Percentiles rank a stretch among this genome's conserved stretches.
phyloP scores from a whole-genome alignment of 176 grass and related monocot genomes.

The Thalia dealbata region DNA sequence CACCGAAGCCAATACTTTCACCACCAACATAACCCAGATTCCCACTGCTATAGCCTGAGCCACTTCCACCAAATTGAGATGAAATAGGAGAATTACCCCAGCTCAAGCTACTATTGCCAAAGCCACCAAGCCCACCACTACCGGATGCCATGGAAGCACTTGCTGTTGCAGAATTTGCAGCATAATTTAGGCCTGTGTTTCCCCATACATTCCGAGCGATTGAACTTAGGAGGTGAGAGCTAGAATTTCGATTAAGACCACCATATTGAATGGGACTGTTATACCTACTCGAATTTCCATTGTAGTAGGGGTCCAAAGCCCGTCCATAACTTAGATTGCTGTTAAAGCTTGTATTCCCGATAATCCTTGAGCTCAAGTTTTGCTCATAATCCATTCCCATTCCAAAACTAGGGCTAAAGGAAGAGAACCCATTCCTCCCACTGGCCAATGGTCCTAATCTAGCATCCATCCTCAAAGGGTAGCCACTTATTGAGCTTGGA shows the following conservation, averaged over 20 bases:
- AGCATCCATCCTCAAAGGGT: constrained; percentile 69
- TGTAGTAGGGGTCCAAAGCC: background rate
- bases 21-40: constrained; percentile 30
- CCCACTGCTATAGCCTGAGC: constrained; percentile 28
- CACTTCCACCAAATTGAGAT: constrained; percentile 33
- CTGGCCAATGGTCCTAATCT: constrained; percentile 61
- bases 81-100: constrained; percentile 36
- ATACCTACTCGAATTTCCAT: constrained; percentile 2
- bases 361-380: constrained; percentile 48
- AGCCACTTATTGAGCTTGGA: constrained; percentile 53
- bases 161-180: background rate
- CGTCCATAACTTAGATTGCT: constrained; percentile 8
- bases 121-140: background rate
- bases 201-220: background rate
- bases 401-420: constrained; percentile 62
- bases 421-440: constrained; percentile 61
- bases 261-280: background rate
- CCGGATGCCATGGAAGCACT: background rate
- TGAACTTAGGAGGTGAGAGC: background rate
- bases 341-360: constrained; percentile 21
- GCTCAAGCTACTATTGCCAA: constrained; percentile 9
- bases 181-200: constrained; percentile 4
- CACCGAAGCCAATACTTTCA: background rate
- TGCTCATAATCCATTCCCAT: constrained; percentile 58
- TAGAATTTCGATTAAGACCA: background rate